These are phyloP conservation scores for Wickerhamomyces sp. DNA, from an alignment of 1,139 yeast genomes.

Conservation along the genomic window DNA sequence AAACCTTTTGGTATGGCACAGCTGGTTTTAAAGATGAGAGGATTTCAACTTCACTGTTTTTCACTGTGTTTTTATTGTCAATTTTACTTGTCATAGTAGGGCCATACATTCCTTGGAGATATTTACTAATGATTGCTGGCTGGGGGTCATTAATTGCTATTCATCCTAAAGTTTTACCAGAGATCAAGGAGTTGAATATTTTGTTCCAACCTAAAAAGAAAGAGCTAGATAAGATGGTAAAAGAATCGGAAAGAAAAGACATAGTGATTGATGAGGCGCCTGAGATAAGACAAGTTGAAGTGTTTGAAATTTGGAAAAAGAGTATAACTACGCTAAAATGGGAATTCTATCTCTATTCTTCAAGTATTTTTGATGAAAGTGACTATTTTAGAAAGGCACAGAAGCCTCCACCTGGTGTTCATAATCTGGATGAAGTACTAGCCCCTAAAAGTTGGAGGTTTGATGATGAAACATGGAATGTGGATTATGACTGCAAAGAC, in stretches of 20 bases:
- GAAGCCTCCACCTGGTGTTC: slow-evolving; percentile 63
- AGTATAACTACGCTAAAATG: slow-evolving; percentile 60
- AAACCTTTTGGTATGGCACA: slow-evolving; percentile 53
- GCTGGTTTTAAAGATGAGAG: slow-evolving; percentile 74
- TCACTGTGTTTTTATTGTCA: slow-evolving; percentile 41
- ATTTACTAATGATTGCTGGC: slow-evolving; percentile 50
- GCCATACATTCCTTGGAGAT: slow-evolving; percentile 63
- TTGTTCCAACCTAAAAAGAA: slow-evolving; percentile 18
- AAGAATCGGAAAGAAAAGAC: slow-evolving; percentile 40
- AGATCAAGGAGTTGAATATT: slow-evolving; percentile 22
- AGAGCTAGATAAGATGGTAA: slow-evolving; percentile 24
- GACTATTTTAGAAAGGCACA: slow-evolving; percentile 53
- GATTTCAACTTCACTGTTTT: slow-evolving; percentile 51
- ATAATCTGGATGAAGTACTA: slow-evolving; percentile 46
- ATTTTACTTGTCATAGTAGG: slow-evolving; percentile 49
- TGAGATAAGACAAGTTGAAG: slow-evolving; percentile 57
- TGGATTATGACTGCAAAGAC: slow-evolving; percentile 47
- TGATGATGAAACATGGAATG: slow-evolving; percentile 63
- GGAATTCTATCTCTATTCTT: slow-evolving; percentile 48
- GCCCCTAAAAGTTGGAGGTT: slow-evolving; percentile 80
- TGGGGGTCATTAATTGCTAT: slow-evolving; percentile 49
- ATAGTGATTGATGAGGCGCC: slow-evolving; percentile 68
- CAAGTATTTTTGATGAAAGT: slow-evolving; percentile 45
- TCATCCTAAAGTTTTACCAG: slow-evolving; percentile 52
- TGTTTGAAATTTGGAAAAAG: slow-evolving; percentile 69